These are phyloP conservation scores for Chlorella sp. DNA, from an alignment of 139 green algal species.

Conservation along the genomic window DNA sequence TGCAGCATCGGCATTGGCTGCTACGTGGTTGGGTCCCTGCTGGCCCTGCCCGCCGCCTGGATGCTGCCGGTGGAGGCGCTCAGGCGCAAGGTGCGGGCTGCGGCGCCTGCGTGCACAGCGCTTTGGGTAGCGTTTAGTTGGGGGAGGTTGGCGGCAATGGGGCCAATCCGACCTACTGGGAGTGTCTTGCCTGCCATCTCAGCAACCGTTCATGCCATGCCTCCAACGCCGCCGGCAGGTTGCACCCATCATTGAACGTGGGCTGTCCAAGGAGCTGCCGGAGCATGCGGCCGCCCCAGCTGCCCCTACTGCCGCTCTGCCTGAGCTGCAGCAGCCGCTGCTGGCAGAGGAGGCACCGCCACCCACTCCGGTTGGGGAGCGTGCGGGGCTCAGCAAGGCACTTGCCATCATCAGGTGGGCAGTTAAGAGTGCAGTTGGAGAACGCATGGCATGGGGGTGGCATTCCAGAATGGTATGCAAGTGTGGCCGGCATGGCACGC, in stretches of 20 bases:
- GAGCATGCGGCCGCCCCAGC: background rate
- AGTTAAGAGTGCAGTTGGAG: no score
- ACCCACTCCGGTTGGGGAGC: background rate
- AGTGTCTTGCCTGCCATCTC: no score
- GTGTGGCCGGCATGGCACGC: no score
- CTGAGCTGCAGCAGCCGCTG: background rate
- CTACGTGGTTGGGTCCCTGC: slow-evolving; percentile 9
- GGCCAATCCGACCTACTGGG: no score
- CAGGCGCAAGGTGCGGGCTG: background rate
- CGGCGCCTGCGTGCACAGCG: background rate
- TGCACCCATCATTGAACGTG: background rate
- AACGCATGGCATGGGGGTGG: no score
- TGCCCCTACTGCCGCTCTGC: background rate
- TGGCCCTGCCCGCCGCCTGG: slow-evolving; percentile 11
- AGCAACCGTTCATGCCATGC: no score
- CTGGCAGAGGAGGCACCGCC: slow-evolving; percentile 20
- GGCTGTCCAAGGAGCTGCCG: background rate
- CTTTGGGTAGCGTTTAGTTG: no score
- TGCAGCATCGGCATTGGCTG: slow-evolving; percentile 15
- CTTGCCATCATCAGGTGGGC: slow-evolving; percentile 26
- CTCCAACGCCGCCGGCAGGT: background rate
- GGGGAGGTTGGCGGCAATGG: no score
- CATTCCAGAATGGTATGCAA: no score
- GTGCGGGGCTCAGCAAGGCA: background rate
- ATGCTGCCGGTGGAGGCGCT: slow-evolving; percentile 27